Base-by-base conservation (phyloP, 768 basidiomycete genomes). In the Russula vinacea region DNA sequence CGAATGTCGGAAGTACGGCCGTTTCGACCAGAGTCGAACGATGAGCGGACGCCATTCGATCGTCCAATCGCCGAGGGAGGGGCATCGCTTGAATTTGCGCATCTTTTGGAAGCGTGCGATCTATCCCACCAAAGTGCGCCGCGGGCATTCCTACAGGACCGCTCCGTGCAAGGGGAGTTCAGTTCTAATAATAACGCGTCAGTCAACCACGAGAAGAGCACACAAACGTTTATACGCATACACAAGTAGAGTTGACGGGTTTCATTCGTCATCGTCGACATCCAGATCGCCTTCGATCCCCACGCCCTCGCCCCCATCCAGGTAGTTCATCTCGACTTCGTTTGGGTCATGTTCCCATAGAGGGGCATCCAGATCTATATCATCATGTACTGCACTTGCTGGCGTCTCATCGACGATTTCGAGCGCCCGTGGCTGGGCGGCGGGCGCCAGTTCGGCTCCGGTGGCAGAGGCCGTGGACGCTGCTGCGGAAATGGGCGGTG, bases 261-360 rank as follows among this genome's bases (percentile, higher is more conserved):
- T 55, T 55, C 33, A 62, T 6, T 59, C 66, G n/a, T 69, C 62
- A 1, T 69, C 68, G 2, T 69, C 68, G 17, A 70, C 50, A n/a
- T 69, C 68, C 22, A 70, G 54, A 69, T 70, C 69, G 33, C 68
- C 69, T 54, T 70, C 69, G 49, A 70, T 55, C 13, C 69, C 69
- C 3, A 45, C 60, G 11, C 69, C 69, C 22, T 70, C 68, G n/a
- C 69, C 69, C 1, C 53, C 56, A 32, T 69, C 69, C 14, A 63
- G 16, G 47, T 69, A 69, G 6, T 69, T 10, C 45, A 47, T 47
- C 22, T 5, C 68, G 1, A 66, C 32, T 7, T 67, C 68, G 9
- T 61, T 44, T 5, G 1, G 44, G 50, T 62, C 60, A 17, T 59
- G 51, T 35, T 61, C 65, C 68, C 66, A 69, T 1, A 64, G 53